Base-by-base conservation (phyloP, 352 stramenopile species). In the Phytophthora palmivora region DNA sequence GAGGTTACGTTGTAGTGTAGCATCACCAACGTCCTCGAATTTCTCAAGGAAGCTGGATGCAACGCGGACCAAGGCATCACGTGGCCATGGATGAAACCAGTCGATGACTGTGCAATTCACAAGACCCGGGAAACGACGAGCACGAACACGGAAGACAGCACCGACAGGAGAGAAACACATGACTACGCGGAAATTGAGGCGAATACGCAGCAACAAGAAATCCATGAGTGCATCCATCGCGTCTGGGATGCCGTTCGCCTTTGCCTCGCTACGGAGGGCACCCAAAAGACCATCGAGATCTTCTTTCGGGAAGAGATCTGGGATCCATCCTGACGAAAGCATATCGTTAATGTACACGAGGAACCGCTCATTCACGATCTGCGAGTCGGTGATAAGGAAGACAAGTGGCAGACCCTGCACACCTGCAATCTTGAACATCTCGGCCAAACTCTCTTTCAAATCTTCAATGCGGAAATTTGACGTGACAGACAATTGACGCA, bases 301-400 rank as follows among this genome's bases (percentile, higher is more conserved):
- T 67, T 99, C 97, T 67, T 98, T 98, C 1, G 92, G 79, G 75
- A 99, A 99, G 11, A 99, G 77, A 71, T 99, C 97, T 4, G 94
- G 92, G 54, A 99, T 98, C 96, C 96, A 99, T 5, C 97, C 97
- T 7, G 73, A 84, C 22, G 90, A 96, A 6, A 99, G 80, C 72
- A 99, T 98, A 37, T 98, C 94, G 78, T 99, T 99, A 64, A 99
- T 99, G 72, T 98, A 99, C 36, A 99, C 97, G 4, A 99, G 87
- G 76, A 99, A 99, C 14, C 95, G 82, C 51, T 99, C 96, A 66
- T 99, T 97, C 33, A 99, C 94, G 69, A 99, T 99, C 75, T 99
- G 96, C 33, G 96, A 97, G 75, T 99, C 97, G 0, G 96, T 99
- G 58, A 99, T 98, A 14, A 99, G 76, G 64, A 99, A 99, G 15